Percentiles rank a stretch among this genome's conserved stretches.
Evolutionary conservation across 208 protist genomes (phyloP).

Genomic region (Trypanosoma scelopori): DNA sequence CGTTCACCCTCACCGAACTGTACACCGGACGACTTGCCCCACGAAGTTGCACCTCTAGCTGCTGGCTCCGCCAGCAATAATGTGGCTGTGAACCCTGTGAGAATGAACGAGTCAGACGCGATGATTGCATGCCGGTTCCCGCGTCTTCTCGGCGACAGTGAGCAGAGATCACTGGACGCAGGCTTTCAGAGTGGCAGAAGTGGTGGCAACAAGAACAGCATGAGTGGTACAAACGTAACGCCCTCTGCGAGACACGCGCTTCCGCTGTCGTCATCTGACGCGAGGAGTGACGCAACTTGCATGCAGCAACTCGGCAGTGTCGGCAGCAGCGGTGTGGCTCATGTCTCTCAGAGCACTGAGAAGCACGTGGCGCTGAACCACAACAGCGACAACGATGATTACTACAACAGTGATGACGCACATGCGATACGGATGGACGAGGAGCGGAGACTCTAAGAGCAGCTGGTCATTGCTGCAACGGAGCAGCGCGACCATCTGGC

Average conservation of each 20-base stretch:
- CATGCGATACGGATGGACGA: conserved; percentile 9
- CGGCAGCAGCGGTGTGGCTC: too few relatives aligned
- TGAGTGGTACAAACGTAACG: too few relatives aligned
- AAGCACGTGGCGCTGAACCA: background rate
- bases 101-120: background rate
- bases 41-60: too few relatives aligned
- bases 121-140: conserved; percentile 12
- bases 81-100: background rate
- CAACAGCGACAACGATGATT: conserved; percentile 10
- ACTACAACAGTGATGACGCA: conserved; percentile 3
- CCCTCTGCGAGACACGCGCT: too few relatives aligned
- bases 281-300: too few relatives aligned
- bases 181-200: background rate
- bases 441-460: too few relatives aligned
- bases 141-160: background rate
- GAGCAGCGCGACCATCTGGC: conserved; percentile 16
- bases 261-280: too few relatives aligned
- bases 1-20: too few relatives aligned
- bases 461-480: conserved; percentile 15
- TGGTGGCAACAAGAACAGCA: background rate
- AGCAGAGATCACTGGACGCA: background rate
- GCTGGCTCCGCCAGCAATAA: background rate
- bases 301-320: too few relatives aligned
- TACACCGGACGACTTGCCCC: too few relatives aligned
- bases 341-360: conserved; percentile 2